Base-by-base conservation (phyloP, 148 eudicot genomes). In the Silene latifolia region DNA sequence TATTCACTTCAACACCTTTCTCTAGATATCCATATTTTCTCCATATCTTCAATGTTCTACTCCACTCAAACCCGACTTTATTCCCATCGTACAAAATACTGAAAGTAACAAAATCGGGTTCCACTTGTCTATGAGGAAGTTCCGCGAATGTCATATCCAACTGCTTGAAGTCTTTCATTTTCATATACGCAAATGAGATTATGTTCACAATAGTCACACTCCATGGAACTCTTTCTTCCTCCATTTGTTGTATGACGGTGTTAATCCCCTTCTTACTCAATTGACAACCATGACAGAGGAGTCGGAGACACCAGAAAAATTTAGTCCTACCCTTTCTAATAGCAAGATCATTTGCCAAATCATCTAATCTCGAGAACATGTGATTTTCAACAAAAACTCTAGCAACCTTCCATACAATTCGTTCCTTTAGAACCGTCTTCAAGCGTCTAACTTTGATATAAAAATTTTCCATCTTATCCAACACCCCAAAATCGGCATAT, bases 41-140 rank as follows among this genome's bases (percentile, higher is more conserved):
- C 87, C 85, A 85, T 63, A 73, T 60, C 67, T 32, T 75, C 46
- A 82, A 54, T 5, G 75, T 74, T 59, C 67, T 20, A 48, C 25
- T 58, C 80, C 79, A 76, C 72, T 79, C 83, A 74, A 82, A 71
- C 1, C 85, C 87, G 2, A 11, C 61, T 17, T 29, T 25, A 46
- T 65, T 74, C 24, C 83, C 87, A 67, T 85, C 85, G 77, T 48
- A 79, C 23, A 85, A 15, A 58, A 85, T 71, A 14, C 87, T 83
- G 57, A 82, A 35, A 12, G 85, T 85, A 27, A 84, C 87, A 46
- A 85, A 47, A 80, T 85, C 87, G 14, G 87, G 87, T 66, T 73
- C 72, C 60, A 85, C 83, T 20, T 67, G 54, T 72, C 78, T 62
- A 48, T 71, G 56, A 18, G 81, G 71, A 12, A 85, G 48, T 69